phyloP scores from a whole-genome alignment of 768 basidiomycete species.

The Amanita rimosa region DNA sequence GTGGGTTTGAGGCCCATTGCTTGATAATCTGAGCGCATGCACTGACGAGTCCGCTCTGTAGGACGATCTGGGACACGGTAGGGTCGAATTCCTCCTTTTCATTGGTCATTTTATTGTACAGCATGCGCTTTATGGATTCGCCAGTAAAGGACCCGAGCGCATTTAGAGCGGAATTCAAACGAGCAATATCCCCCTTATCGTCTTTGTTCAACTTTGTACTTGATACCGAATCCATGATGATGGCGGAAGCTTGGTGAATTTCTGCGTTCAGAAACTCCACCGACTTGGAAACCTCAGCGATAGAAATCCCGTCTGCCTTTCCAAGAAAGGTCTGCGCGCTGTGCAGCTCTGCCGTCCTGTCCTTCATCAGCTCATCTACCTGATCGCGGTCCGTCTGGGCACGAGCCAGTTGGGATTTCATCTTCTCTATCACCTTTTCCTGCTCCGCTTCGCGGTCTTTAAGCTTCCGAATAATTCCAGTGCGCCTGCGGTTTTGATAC shows the following conservation, averaged over 20 bases:
- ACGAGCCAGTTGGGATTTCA: background rate
- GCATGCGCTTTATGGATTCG: background rate
- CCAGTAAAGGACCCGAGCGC: background rate
- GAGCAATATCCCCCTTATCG: constrained; percentile 8
- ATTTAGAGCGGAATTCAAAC: background rate
- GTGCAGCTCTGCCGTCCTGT: constrained; percentile 35
- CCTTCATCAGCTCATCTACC: constrained; percentile 20
- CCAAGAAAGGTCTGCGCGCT: constrained; percentile 38
- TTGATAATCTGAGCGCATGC: constrained; percentile 1
- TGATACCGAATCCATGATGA: constrained; percentile 24
- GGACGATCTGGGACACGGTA: constrained; percentile 28
- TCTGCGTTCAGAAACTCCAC: constrained; percentile 35
- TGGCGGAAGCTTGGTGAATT: constrained; percentile 32
- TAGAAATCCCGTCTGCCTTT: constrained; percentile 31
- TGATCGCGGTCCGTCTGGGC: constrained; percentile 6
- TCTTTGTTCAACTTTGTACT: background rate
- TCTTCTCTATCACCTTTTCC: background rate
- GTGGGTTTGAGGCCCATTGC: background rate
- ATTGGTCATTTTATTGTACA: background rate
- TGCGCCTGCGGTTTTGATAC: too few species aligned
- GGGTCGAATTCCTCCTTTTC: constrained; percentile 16
- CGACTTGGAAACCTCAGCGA: constrained; percentile 25
- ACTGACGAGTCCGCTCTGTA: constrained; percentile 32
- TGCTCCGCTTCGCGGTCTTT: background rate
- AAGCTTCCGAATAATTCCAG: background rate